Base-by-base conservation (phyloP, 140 eudicot species). In the Cichorium intybus region DNA sequence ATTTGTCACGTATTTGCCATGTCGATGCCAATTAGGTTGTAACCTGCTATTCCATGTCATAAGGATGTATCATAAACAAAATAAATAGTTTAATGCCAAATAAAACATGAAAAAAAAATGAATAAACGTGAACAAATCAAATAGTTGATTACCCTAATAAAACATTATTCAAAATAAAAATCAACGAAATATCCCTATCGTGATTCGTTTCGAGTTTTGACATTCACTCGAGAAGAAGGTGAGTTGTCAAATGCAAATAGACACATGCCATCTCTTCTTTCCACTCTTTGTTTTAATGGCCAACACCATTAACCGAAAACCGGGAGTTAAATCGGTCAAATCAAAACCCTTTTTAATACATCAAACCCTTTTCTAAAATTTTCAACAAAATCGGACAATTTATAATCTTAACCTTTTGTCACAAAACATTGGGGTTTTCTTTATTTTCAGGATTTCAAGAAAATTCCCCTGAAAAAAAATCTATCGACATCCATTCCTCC, bases 241-340 rank as follows among this genome's bases (percentile, higher is more conserved):
- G 86, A 77, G 79, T 65, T 83, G 86, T 80, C 80, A 77, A 59
- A 62, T 67, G 55, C 81, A 75, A 56, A 65, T 76, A 17, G 83
- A 69, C 85, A 79, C 83, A 79, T 82, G 75, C 81, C 71, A 48
- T 67, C 70, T 24, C 56, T 23, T 33, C 43, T 12, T 60, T 27
- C 51, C 29, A n/a, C 39, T 22, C 46, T 57, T 24, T 70, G 45
- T 52, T 52, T 33, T 33, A 11, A 48, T 47, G 54, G 29, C 77
- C 60, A 75, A 68, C 68, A 56, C 66, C 81, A 75, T 48, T 41
- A 41, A 58, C 72, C 35, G 28, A 64, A 80, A 75, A 74, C 73
- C 41, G 63, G 70, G 51, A 18, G 52, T 33, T 27, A 58, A 71
- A 24, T 24, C 24, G 47, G 81, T 81, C 78, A 59, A 77, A 67